Evolutionary conservation across 139 green algal genomes (phyloP), one percentile per base, ranked within the genome.

Genomic region (Chlorokybus atmophyticus): DNA sequence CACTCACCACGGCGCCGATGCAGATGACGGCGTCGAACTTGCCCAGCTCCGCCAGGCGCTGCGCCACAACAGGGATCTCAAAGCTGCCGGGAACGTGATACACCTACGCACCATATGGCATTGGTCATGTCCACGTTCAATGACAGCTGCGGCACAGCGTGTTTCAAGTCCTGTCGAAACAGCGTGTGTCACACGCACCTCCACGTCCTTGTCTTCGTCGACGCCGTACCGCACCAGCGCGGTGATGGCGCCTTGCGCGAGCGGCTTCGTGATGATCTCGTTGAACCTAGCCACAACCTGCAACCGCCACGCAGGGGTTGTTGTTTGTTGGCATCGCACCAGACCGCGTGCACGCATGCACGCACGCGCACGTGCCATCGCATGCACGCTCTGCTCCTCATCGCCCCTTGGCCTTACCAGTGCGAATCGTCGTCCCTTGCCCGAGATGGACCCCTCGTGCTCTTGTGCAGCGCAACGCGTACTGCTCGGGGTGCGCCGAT

Each of bases 11-110:
- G 4, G 83, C 85, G 2, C 90, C 90, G 42, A 97, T 90, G 64
- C 76, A 81, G 2, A 97, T 55, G 21, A 97, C 75, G 1, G 76
- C 90, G 30, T 87, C 78, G 58, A 91, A 97, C 25, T 83, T 84
- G 2, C 82, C 79, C 1, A 64, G 85, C 57, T 81, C 81, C 3
- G 88, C 90, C 84, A 97, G 88, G 19, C 61, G 61, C 59, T 94
- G 88, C 32, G 86, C 86, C 28, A 94, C 77, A 2, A 95, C 61
- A 1, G 90, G 87, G 6, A 97, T 64, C 77, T 97, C 90, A 76
- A 95, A 97, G 72, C 69, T 84, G 28, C 90, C 90, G 26, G 90
- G 90, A 6, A 97, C 90, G 84, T 84, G 96, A 17, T 66, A 79
- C 2, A 94, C 81, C 84, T 93, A 71, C 23, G 40, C 10, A 10